Base-by-base conservation (phyloP, 257 asterid species). In the Prunella vulgaris region DNA sequence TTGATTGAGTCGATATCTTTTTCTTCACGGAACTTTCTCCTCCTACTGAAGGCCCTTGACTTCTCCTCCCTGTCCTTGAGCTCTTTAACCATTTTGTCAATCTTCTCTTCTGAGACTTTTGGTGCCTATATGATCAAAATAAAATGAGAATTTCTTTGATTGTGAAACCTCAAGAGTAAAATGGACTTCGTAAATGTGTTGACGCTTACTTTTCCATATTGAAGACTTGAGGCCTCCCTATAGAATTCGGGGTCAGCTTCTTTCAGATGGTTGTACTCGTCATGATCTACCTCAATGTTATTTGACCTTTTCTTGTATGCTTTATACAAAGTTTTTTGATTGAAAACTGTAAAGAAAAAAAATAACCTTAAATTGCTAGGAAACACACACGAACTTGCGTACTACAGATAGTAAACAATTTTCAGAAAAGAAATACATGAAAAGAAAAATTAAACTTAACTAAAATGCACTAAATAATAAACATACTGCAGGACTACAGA, bases 1-100 rank as follows among this genome's bases (percentile, higher is more conserved):
- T 78, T 94, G 72, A 94, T 94, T 2, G 97, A 94, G 85, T 91
- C 97, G 13, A 94, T 85, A 74, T 94, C 99, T 87, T 94, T 93
- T 80, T 93, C 99, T 82, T 91, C 99, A 14, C 84, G 96, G 76
- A 75, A 91, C 88, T 85, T 87, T 58, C 99, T 86, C 89, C 99
- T 89, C 82, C 99, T 84, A 76, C 99, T 94, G 64, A 94, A 94
- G 64, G 96, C 60, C 66, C 84, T 78, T 18, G 92, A 78, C 75
- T 94, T 94, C 68, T 89, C 95, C 2, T 94, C 99, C 78, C 88
- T 84, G 60, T 85, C 96, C 76, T 82, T 87, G 25, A 94, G 95
- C 74, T 91, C 97, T 80, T 91, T 85, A 73, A 94, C 86, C 99
- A 94, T 91, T 75, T 72, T 87, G 69, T 91, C 97, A 78, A 94